Evolutionary conservation across 2,329 filamentous ascomycete species (phyloP).

Genomic region (Cadophora luteo-olivacea): DNA sequence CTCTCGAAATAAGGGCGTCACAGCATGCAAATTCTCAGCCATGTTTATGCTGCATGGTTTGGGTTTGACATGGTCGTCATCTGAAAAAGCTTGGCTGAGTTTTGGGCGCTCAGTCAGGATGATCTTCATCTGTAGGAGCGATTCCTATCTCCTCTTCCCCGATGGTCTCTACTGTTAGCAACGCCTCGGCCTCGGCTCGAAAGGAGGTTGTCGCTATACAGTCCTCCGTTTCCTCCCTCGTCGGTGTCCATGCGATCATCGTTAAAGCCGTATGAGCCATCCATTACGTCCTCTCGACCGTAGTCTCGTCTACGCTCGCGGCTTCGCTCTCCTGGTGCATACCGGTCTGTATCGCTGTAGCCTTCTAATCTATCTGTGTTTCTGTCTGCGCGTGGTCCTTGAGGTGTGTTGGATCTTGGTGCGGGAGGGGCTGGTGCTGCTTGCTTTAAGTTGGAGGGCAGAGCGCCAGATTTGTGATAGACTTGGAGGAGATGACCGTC

Average conservation of each 20-base stretch:
- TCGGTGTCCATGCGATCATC: slow-evolving; percentile 46
- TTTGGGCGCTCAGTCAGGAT: not conserved
- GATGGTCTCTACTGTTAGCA: slow-evolving; percentile 31
- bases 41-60: not conserved
- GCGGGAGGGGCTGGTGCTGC: slow-evolving; percentile 20
- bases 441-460: slow-evolving; percentile 28
- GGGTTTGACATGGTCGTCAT: not conserved
- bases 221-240: slow-evolving; percentile 33
- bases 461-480: slow-evolving; percentile 65
- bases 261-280: slow-evolving; percentile 45
- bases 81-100: not conserved
- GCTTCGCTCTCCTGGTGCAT: slow-evolving; percentile 36
- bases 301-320: slow-evolving; percentile 36
- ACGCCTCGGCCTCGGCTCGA: slow-evolving; percentile 35
- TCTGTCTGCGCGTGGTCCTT: slow-evolving; percentile 42
- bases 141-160: slow-evolving; percentile 21
- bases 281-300: slow-evolving; percentile 42
- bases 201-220: slow-evolving; percentile 45
- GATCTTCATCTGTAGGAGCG: slow-evolving; percentile 26
- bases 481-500: slow-evolving; percentile 78
- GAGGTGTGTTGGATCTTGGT: slow-evolving; percentile 34
- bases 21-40: not conserved
- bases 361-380: slow-evolving; percentile 31
- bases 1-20: not conserved
- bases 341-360: slow-evolving; percentile 35